A percentile compares a stretch with the other conserved stretches of the same genome.
Conservation (phyloP, 768 basidiomycete genomes). For the Phlebiopsis flavidoalba region DNA sequence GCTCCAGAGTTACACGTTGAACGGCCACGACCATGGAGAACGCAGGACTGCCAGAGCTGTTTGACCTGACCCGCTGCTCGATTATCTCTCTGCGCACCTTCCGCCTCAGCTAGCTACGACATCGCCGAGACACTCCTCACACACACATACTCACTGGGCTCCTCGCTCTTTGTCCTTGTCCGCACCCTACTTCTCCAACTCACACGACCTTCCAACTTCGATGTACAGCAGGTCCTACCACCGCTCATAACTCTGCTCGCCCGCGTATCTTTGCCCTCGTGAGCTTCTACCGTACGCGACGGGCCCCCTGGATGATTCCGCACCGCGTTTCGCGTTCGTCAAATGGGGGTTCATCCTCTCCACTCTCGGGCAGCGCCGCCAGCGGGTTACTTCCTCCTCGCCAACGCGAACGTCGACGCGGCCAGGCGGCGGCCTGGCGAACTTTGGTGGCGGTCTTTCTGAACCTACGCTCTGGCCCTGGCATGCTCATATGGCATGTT, state of each 20-base stretch:
- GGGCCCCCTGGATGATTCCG: constrained; percentile 68
- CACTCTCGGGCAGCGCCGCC: constrained; percentile 45
- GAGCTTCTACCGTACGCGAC: constrained; percentile 77
- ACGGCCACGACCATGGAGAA: constrained; percentile 5
- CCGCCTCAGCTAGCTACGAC: constrained; percentile 52
- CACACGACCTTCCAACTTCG: constrained; percentile 44
- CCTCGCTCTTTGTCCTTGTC: constrained; percentile 44
- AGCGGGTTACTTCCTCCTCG: constrained; percentile 50
- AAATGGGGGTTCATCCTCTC: constrained; percentile 72
- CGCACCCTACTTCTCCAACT: constrained; percentile 29
- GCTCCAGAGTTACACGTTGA: constrained; percentile 1
- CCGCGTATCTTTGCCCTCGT: constrained; percentile 74
- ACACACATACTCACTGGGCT: constrained; percentile 44
- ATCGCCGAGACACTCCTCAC: constrained; percentile 47
- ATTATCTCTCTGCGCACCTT: constrained; percentile 47
- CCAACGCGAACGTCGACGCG: constrained; percentile 22
- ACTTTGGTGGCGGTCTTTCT: constrained; percentile 27
- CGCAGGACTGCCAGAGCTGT: constrained; percentile 35
- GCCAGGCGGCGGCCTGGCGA: constrained; percentile 32
- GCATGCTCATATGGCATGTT: constrained; percentile 36
- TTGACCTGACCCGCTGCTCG: constrained; percentile 51
- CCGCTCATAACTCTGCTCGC: constrained; percentile 68
- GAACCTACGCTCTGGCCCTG: too few relatives aligned
- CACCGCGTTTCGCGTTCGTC: constrained; percentile 57
- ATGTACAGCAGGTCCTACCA: constrained; percentile 62